Percentiles rank a stretch among this genome's conserved stretches.
Conservation (phyloP, 1,284 basidiomycete species). For the Ganoderma lingzhi region DNA sequence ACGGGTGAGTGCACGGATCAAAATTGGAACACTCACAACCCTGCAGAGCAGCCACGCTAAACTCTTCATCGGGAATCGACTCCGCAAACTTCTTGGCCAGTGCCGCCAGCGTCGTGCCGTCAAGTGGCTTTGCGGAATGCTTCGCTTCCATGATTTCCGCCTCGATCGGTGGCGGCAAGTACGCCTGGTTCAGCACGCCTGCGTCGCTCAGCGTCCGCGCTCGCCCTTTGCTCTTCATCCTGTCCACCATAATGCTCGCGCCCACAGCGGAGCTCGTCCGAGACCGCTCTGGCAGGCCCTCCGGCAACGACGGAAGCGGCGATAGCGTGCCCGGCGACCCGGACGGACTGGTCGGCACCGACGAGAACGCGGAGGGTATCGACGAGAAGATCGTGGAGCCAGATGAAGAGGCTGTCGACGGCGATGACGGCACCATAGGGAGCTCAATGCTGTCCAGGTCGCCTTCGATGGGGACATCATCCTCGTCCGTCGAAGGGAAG, state of each 20-base stretch:
- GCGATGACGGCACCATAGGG: slow-evolving; percentile 47
- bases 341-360: slow-evolving; percentile 36
- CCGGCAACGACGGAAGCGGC: slow-evolving; percentile 36
- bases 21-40: slow-evolving; percentile 68
- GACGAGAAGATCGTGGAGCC: slow-evolving; percentile 41
- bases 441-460: slow-evolving; percentile 60
- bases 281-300: slow-evolving; percentile 29
- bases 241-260: slow-evolving; percentile 17
- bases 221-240: slow-evolving; percentile 25
- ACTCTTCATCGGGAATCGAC: slow-evolving; percentile 79
- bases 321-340: slow-evolving; percentile 40
- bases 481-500: slow-evolving; percentile 77
- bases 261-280: slow-evolving; percentile 31
- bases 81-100: slow-evolving; percentile 81
- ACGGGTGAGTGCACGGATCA: slow-evolving; percentile 28
- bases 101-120: slow-evolving; percentile 62
- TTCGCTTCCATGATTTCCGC: slow-evolving; percentile 63
- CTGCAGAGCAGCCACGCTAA: slow-evolving; percentile 86
- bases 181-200: slow-evolving; percentile 64
- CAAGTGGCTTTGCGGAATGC: slow-evolving; percentile 70
- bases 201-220: slow-evolving; percentile 32
- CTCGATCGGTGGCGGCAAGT: slow-evolving; percentile 69
- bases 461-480: slow-evolving; percentile 48
- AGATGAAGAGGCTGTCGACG: slow-evolving; percentile 41
- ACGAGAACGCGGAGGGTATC: slow-evolving; percentile 38